Evolutionary conservation across 164 flowering plant genomes (phyloP), one percentile per base, ranked within the genome.

Genomic region (Piper betle): DNA sequence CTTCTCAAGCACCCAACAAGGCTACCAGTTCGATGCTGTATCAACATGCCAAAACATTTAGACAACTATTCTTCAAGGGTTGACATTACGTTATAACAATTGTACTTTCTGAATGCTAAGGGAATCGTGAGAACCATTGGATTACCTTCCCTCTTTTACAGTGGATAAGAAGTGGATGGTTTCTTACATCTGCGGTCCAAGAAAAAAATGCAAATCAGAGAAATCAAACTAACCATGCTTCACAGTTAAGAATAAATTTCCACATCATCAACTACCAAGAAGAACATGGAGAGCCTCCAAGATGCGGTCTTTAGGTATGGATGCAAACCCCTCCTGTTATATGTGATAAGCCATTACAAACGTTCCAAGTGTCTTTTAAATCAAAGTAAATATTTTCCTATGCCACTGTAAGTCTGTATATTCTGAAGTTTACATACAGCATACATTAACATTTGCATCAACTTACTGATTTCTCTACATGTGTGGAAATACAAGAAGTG

Each of bases 1-100:
- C 85, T 90, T 66, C 92, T 80, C 62, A 90, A 67, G 73, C 94
- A 90, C 39, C 87, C 97, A 39, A 89, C 91, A 13, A 89, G 78
- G 53, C 81, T 78, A 37, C 97, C 91, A 0, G 94, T 85, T 15
- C 92, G 84, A 55, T 90, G 97, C 88, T 90, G 97, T 15, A 62
- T 4, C 41, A 17, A 17, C 60, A 17, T 57, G 20, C 43, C 39
- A 57, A 11, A 11, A 16, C 9, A 37, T 40, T 20, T 39, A 39
- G 33, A 59, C 40, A 11, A 17, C 16, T 18, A 59, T 9, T n/a
- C 7, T 17, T n/a, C n/a, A n/a, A n/a, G 18, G 19, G 19, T 17
- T 59, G 40, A 59, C 4, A 20, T 9, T 15, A 39, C 4, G 0
- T 13, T 59, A 8, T 43, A 3, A 43, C 8, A 8, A 43, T 43